Evolutionary conservation across 2,329 filamentous ascomycete species (phyloP), one percentile per base, ranked within the genome.

Genomic region (Ophiosphaerella herpotricha): DNA sequence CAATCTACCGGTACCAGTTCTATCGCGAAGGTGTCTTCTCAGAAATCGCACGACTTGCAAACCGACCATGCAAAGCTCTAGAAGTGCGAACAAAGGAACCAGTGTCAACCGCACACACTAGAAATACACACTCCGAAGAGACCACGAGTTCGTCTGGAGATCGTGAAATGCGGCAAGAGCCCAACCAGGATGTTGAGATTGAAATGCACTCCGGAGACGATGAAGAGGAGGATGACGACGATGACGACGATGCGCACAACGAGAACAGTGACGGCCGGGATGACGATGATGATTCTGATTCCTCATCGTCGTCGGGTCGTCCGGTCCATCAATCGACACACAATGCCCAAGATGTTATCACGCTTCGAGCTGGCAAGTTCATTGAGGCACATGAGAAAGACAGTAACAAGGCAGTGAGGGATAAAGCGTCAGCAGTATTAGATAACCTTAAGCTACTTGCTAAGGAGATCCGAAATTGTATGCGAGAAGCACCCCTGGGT

Each of bases 11-110:
- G 23, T 96, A 97, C 64, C 95, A 99, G 64, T 93, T 99, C 61
- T 96, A 99, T 68, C 89, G 94, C 0, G 95, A 99, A 75, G 94
- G 94, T 32, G 94, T 99, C 37, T 92, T 97, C 61, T 82, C 88
- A 1, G 93, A 99, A 71, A 95, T 99, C 43, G 82, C 85, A 26
- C 93, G 91, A 67, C 78, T 99, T 29, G 87, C 91, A 1, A 80
- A 80, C 47, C 75, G 78, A 61, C 54, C 73, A 7, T 66, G 63
- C 46, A 74, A 70, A 51, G 54, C 57, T 6, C 37, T 68, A 24
- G 69, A 70, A 24, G 52, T 61, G 13, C 61, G 63, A 32, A 45
- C 63, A 6, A 71, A 69, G 33, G 66, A 66, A 2, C 33, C 59
- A 8, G 70, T 67, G 43, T 26, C 64, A 5, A 51, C 54, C 1